Evolutionary conservation across 805 yeast genomes (phyloP).

Genomic region (Candida krabiensis): DNA sequence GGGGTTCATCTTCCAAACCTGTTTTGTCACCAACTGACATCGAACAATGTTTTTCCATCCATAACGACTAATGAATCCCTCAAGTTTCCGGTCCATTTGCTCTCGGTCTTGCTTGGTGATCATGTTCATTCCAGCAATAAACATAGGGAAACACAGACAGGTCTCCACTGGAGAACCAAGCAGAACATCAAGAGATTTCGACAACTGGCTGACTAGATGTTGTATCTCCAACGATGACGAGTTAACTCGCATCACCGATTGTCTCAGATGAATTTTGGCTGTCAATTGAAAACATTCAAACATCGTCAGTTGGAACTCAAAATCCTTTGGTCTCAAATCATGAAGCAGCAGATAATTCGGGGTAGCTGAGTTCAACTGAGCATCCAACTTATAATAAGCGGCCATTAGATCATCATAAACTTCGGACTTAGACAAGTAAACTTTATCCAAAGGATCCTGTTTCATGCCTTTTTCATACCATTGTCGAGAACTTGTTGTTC

Average conservation of each 20-base stretch:
- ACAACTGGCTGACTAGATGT: slow-evolving; percentile 51
- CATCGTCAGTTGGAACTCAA: slow-evolving; percentile 64
- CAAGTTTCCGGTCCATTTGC: slow-evolving; percentile 52
- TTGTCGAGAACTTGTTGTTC: slow-evolving; percentile 17
- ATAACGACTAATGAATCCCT: slow-evolving; percentile 58
- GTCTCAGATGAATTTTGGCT: slow-evolving; percentile 65
- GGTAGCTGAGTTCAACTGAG: slow-evolving; percentile 45
- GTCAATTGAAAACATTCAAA: slow-evolving; percentile 73
- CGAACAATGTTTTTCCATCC: slow-evolving; percentile 62
- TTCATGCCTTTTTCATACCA: slow-evolving; percentile 19
- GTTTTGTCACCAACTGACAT: slow-evolving; percentile 43
- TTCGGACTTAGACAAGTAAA: slow-evolving; percentile 30
- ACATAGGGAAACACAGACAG: slow-evolving; percentile 72
- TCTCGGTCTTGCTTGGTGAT: slow-evolving; percentile 50
- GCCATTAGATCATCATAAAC: slow-evolving; percentile 36
- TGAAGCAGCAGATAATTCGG: slow-evolving; percentile 53
- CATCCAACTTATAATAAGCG: slow-evolving; percentile 43
- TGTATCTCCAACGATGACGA: slow-evolving; percentile 67
- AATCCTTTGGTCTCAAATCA: slow-evolving; percentile 41
- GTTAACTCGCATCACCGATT: slow-evolving; percentile 58
- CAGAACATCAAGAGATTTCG: slow-evolving; percentile 58
- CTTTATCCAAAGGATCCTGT: slow-evolving; percentile 15
- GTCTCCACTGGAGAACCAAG: slow-evolving; percentile 70
- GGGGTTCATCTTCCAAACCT: slow-evolving; percentile 48
- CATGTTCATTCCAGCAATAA: slow-evolving; percentile 74